These are phyloP conservation scores for Kwoniella shandongensis DNA, from an alignment of 768 basidiomycete genomes.

Conservation along the genomic window DNA sequence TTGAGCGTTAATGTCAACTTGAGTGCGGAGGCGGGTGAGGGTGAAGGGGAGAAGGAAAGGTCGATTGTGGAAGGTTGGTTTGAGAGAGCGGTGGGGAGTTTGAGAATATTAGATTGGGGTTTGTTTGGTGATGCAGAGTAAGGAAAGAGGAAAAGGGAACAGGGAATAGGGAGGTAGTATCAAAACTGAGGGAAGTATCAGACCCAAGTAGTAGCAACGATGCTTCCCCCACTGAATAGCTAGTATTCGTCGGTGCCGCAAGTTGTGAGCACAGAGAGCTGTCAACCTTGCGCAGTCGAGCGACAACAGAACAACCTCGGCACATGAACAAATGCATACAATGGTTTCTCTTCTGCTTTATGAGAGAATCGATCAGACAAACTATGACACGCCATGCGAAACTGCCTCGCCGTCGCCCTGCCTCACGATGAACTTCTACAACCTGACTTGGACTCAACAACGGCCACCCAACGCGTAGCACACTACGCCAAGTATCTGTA, in stretches of 20 bases:
- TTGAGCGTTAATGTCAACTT: slow-evolving; percentile 77
- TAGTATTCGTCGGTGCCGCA: too few species aligned
- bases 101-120: slow-evolving; percentile 67
- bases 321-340: background rate
- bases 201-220: too few species aligned
- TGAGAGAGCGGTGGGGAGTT: slow-evolving; percentile 60
- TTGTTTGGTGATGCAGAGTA: slow-evolving; percentile 61
- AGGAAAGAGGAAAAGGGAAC: background rate
- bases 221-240: too few species aligned
- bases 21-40: slow-evolving; percentile 48
- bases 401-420: too few species aligned
- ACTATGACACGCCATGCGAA: too few species aligned
- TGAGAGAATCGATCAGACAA: background rate
- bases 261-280: too few species aligned
- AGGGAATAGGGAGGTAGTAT: background rate
- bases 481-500: slow-evolving; percentile 47
- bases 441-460: too few species aligned
- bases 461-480: too few species aligned
- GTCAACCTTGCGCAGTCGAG: too few species aligned
- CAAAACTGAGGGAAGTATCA: too few species aligned
- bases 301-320: too few species aligned
- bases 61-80: slow-evolving; percentile 54
- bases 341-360: background rate
- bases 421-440: too few species aligned
- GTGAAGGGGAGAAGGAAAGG: slow-evolving; percentile 55